phyloP scores from a whole-genome alignment of 2,329 filamentous ascomycete genomes.

The Monilinia aucupariae region DNA sequence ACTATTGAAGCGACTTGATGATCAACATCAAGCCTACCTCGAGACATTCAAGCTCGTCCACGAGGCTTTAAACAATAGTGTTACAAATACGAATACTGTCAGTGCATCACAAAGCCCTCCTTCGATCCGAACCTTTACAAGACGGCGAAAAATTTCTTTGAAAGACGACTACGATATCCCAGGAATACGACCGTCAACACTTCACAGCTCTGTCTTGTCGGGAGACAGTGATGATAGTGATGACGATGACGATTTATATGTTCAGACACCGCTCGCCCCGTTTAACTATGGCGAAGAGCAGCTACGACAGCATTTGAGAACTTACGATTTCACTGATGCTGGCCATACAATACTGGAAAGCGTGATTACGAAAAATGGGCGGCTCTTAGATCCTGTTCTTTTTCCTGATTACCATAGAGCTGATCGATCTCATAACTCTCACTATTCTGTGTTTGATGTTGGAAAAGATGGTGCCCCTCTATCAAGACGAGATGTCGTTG shows the following conservation, averaged over 20 bases:
- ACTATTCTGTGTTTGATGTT: constrained; percentile 32
- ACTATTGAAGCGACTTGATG: constrained; percentile 27
- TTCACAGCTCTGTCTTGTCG: constrained; percentile 24
- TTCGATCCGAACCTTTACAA: constrained; percentile 4
- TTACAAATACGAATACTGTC: background rate
- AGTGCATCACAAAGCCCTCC: constrained; percentile 1
- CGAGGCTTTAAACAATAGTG: constrained; percentile 25
- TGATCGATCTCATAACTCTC: constrained; percentile 26
- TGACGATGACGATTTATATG: constrained; percentile 37
- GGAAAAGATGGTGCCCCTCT: constrained; percentile 28
- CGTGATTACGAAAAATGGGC: constrained; percentile 22
- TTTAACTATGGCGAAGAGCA: constrained; percentile 41
- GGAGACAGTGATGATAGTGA: constrained; percentile 37
- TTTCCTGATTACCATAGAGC: constrained; percentile 24
- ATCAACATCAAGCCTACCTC: constrained; percentile 29
- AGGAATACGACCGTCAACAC: constrained; percentile 15
- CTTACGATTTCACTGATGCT: constrained; percentile 40
- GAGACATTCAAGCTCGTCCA: constrained; percentile 28
- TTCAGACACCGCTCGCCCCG: constrained; percentile 38
- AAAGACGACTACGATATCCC: constrained; percentile 1
- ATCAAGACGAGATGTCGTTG: constrained; percentile 23
- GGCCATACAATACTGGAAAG: constrained; percentile 39
- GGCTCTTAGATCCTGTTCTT: constrained; percentile 22
- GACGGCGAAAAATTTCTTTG: constrained; percentile 7
- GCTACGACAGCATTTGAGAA: constrained; percentile 42